Evolutionary conservation across 1,284 basidiomycete species (phyloP), one percentile per base, ranked within the genome.

Genomic region (Vanrija sp.): DNA sequence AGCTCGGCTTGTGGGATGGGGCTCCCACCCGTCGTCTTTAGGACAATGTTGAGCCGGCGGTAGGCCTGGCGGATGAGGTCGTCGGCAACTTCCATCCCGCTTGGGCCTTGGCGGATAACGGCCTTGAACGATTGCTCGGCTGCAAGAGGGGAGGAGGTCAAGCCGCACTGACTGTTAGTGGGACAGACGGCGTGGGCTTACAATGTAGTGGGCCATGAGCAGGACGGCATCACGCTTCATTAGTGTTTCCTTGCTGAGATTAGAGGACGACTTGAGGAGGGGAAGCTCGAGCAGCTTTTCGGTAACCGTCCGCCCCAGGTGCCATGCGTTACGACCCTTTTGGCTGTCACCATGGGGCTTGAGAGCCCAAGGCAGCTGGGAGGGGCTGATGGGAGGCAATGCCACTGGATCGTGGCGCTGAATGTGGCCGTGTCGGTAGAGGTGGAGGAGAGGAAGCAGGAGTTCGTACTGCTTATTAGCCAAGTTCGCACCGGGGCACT

Each of bases 361-460:
- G 2, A 75, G 60, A 3, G 55, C 49, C 0, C 38, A 15, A 0
- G 73, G 73, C 0, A 75, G 63, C 29, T 71, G 62, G 2, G 64
- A 52, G 1, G 65, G 49, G 1, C 63, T 38, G 14, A 75, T 65
- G 0, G 73, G 69, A 1, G 73, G 73, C 2, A 75, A 62, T 0
- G 62, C 61, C 12, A 69, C 67, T 3, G 71, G 71, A 50, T 75
- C 73, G 10, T 62, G 63, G 2, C 60, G 46, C 58, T 75, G 73
- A 12, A 75, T 73, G 38, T 73, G 71, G 1, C 70, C 73, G 26
- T 73, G 66, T 2, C 70, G 64, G 51, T 73, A 72, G 4, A 73
- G 61, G 15, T 62, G 61, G 1, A 75, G 54, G 0, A 73, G 60
- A 1, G 73, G 70, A 16, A 53, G 57, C 12, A 75, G 54, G 4